Evolutionary conservation across 495 filamentous ascomycete species (phyloP).

Genomic region (Symbiotaphrina buchneri): DNA sequence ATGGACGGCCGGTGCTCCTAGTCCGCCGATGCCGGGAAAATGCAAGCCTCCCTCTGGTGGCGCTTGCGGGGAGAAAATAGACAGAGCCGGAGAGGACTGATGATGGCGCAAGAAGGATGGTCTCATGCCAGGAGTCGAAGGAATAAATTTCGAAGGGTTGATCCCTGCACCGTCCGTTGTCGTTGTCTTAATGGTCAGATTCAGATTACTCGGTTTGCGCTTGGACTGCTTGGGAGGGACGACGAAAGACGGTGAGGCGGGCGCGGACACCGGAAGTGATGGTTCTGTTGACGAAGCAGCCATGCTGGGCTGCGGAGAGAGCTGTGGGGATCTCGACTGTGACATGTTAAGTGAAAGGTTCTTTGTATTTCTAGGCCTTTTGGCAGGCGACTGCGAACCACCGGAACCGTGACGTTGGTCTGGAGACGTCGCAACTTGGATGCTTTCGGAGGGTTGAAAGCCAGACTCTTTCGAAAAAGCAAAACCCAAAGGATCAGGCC

Average conservation of each 20-base stretch:
- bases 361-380: conserved; percentile 44
- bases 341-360: conserved; percentile 77
- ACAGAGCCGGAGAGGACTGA: conserved; percentile 44
- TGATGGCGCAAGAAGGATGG: conserved; percentile 32
- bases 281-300: conserved; percentile 21
- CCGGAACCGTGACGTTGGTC: conserved; percentile 2
- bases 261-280: conserved; percentile 37
- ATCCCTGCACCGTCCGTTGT: conserved; percentile 16
- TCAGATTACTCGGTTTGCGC: conserved; percentile 60
- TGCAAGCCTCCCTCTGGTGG: conserved; percentile 41
- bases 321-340: conserved; percentile 12
- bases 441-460: no score
- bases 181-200: conserved; percentile 45
- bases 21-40: conserved; percentile 24
- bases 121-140: conserved; percentile 27
- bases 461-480: no score
- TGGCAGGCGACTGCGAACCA: conserved; percentile 2
- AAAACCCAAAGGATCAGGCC: no score
- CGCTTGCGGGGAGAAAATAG: conserved; percentile 30
- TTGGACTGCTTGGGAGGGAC: conserved; percentile 44
- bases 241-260: conserved; percentile 62
- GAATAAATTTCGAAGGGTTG: conserved; percentile 13
- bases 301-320: conserved; percentile 19
- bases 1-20: conserved; percentile 10
- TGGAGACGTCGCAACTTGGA: no score